A percentile compares a stretch with the other conserved stretches of the same genome.
Evolutionary conservation across 192 early-diverging fungal species (phyloP).

Genomic region (Coemansia sp.): DNA sequence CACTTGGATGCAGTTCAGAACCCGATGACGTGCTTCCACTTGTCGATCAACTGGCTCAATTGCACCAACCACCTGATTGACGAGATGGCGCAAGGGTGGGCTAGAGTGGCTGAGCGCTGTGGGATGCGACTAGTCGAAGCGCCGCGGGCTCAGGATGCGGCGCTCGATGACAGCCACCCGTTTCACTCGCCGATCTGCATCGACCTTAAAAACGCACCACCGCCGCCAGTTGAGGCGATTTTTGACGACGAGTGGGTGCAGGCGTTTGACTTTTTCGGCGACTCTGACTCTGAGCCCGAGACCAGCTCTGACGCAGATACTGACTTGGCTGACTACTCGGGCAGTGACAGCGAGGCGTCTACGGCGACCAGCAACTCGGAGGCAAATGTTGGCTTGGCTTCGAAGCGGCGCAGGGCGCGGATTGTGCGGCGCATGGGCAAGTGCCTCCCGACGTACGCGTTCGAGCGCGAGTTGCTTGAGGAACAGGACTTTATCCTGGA

Average conservation of each 20-base stretch:
- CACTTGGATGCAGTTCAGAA: conserved; percentile 92
- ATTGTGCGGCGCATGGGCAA: conserved; percentile 15
- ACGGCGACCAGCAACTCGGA: background rate
- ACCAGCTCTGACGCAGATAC: background rate
- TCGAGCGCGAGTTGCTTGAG: conserved; percentile 78
- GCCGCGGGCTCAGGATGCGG: conserved; percentile 54
- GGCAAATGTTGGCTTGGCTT: background rate
- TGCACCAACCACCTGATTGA: conserved; percentile 88
- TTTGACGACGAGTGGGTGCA: conserved; percentile 38
- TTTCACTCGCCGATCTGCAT: conserved; percentile 80
- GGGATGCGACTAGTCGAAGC: conserved; percentile 90
- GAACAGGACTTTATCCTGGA: conserved; percentile 86
- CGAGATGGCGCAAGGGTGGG: conserved; percentile 80
- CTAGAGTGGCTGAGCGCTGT: conserved; percentile 75
- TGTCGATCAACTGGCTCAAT: conserved; percentile 93
- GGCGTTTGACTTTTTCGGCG: conserved; percentile 29
- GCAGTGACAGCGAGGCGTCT: background rate
- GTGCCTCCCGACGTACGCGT: conserved; percentile 60
- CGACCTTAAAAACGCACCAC: conserved; percentile 54
- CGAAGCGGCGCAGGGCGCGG: background rate
- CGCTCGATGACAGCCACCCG: conserved; percentile 76
- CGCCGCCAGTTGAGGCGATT: conserved; percentile 59
- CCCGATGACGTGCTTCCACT: conserved; percentile 83
- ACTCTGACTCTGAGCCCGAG: conserved; percentile 33
- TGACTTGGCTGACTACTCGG: background rate